Evolutionary conservation across 768 basidiomycete genomes (phyloP), one percentile per base, ranked within the genome.

Genomic region (Pluteus cervinus): DNA sequence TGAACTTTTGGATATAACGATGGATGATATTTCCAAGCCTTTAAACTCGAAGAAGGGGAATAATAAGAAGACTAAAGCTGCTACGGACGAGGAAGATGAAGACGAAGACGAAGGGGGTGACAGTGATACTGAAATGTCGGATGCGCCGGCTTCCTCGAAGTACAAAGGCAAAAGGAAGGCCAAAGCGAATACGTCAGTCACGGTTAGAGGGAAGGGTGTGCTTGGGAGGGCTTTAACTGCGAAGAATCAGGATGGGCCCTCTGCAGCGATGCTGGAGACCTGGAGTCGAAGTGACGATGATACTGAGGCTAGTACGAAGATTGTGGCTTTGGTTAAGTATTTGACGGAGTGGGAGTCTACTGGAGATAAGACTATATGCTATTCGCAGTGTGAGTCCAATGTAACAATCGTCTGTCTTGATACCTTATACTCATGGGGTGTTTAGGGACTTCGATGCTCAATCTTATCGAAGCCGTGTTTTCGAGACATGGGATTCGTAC

Each of bases 361-460:
- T 4, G 79, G 78, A 1, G 82, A 85, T 52, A 85, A 85, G 65
- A 75, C 73, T 4, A 83, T 85, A 23, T 65, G 71, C 28, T 85
- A 78, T 55, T 81, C 79, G 4, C 82, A 85, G 53, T 85, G 81
- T 81, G 41, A 34, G 73, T 12, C 25, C 23, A 17, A 33, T 32
- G 21, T 16, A 22, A 37, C 32, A 2, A 2, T 21, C 7, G 4
- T 3, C 5, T 36, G 10, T 39, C 11, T 36, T 8, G 12, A 16
- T 5, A 21, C 8, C 21, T 28, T 28, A 11, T 36, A 36, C n/a
- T 29, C 7, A n/a, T n/a, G n/a, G n/a, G n/a, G n/a, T n/a, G n/a
- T 16, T n/a, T 38, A 83, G 81, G 81, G 81, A 85, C 81, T 0
- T 78, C 78, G 1, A 81, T 82, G 75, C 68, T 85, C 23, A 75